phyloP scores from a whole-genome alignment of 2,329 filamentous ascomycete genomes.

The Verticillium albo-atrum region DNA sequence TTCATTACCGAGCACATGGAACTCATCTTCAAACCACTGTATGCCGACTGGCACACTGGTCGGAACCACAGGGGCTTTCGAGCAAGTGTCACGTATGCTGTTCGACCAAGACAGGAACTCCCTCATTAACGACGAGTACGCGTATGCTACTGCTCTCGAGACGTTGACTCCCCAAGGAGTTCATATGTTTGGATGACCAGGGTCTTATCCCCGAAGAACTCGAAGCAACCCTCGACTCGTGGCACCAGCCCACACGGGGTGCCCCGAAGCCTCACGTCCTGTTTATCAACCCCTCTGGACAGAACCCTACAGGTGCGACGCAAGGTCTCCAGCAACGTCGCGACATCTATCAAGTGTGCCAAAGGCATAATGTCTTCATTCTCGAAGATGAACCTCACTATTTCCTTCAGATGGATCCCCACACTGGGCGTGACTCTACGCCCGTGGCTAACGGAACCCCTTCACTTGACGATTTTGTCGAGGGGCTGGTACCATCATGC shows the following conservation, averaged over 20 bases:
- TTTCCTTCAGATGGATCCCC: constrained; percentile 82
- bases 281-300: constrained; percentile 66
- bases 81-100: constrained; percentile 31
- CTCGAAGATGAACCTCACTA: constrained; percentile 94
- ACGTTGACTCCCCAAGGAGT: no score
- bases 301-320: constrained; percentile 86
- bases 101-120: constrained; percentile 28
- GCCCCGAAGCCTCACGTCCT: constrained; percentile 48
- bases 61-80: no score
- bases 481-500: constrained; percentile 65
- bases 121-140: no score
- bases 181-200: constrained; percentile 64
- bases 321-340: constrained; percentile 62
- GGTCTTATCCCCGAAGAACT: constrained; percentile 39
- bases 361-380: constrained; percentile 80
- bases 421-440: constrained; percentile 48
- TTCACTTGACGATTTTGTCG: constrained; percentile 68
- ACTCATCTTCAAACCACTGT: constrained; percentile 67
- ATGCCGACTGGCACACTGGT: constrained; percentile 59
- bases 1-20: constrained; percentile 75
- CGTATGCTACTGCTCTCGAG: no score
- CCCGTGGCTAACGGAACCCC: constrained; percentile 19
- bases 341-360: constrained; percentile 70
- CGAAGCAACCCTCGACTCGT: constrained; percentile 46
- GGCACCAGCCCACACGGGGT: constrained; percentile 38